Base-by-base conservation (phyloP, 2,329 filamentous ascomycete species). In the Xylaria sp. region DNA sequence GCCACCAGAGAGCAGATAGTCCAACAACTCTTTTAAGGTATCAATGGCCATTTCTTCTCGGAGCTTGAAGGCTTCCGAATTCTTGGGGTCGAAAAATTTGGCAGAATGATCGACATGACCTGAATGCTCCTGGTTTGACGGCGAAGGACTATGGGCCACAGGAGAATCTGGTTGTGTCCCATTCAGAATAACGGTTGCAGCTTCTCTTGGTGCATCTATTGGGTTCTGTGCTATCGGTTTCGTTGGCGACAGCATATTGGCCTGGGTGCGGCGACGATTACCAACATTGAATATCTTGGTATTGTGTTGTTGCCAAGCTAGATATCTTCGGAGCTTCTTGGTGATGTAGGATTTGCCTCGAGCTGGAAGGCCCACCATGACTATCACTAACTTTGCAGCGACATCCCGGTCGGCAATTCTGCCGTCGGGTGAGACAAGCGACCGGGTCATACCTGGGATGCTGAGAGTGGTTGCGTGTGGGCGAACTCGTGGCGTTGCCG, bases 341-440 rank as follows among this genome's bases (percentile, higher is more conserved):
- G 96, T 98, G 76, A 99, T 97, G 82, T 99, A 99, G 64, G 94
- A 98, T 83, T 99, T 99, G 78, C 96, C 96, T 76, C 96, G 87
- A 10, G 96, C 96, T 2, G 96, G 96, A 75, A 99, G 84, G 71
- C 96, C 96, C 69, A 99, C 96, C 96, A 99, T 99, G 79, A 99
- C 90, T 76, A 99, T 97, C 78, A 98, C 93, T 70, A 99, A 86
- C 85, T 99, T 99, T 48, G 96, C 92, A 59, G 94, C 96, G 59
- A 99, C 92, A 86, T 99, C 96, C 77, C 95, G 88, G 78, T 95
- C 91, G 64, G 96, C 92, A 75, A 99, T 99, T 76, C 93, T 90
- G 73, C 96, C 96, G 80, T 99, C 96, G 9, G 96, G 96, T 1
- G 96, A 99, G 58, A 97, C 93, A 78, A 93, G 93, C 69, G 95